A percentile compares a stretch with the other conserved stretches of the same genome.
phyloP scores from a whole-genome alignment of 1,139 yeast genomes.

The Suhomyces bolitotheri region DNA sequence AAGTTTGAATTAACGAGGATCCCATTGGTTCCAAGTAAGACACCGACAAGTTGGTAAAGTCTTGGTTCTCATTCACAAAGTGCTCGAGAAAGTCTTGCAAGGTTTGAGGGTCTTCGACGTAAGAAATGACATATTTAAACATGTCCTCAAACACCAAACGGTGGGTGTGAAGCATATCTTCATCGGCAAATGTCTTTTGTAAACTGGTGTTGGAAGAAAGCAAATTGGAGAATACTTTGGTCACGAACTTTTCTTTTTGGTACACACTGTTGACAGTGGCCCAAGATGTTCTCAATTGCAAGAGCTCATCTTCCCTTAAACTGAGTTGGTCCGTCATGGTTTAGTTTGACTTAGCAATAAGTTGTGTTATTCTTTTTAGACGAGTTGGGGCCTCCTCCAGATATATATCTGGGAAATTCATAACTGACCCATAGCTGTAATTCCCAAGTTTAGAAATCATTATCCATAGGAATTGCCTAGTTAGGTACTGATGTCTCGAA shows the following conservation, averaged over 20 bases:
- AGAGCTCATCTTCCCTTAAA: slow-evolving; percentile 15
- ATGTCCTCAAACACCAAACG: slow-evolving; percentile 39
- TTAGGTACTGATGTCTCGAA: slow-evolving; percentile 9
- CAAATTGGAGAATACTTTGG: slow-evolving; percentile 37
- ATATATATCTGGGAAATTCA: slow-evolving; percentile 8
- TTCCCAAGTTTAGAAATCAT: neutral
- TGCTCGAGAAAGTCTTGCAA: slow-evolving; percentile 38
- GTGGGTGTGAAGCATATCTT: slow-evolving; percentile 31
- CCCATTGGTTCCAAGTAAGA: slow-evolving; percentile 49
- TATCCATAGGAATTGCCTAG: slow-evolving; percentile 7
- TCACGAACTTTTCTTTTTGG: slow-evolving; percentile 31
- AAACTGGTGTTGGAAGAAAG: slow-evolving; percentile 33
- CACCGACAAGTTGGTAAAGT: slow-evolving; percentile 27
- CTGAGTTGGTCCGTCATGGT: slow-evolving; percentile 11
- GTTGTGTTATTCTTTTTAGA: slow-evolving; percentile 7
- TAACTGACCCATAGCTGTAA: neutral
- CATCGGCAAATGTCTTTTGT: slow-evolving; percentile 26
- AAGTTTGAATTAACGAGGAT: slow-evolving; percentile 38
- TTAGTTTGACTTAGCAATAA: slow-evolving; percentile 2
- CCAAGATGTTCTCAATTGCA: slow-evolving; percentile 34
- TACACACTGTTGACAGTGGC: slow-evolving; percentile 29
- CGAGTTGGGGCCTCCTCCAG: slow-evolving; percentile 4
- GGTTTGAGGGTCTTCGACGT: slow-evolving; percentile 31
- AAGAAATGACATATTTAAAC: slow-evolving; percentile 34
- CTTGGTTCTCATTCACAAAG: slow-evolving; percentile 36